Evolutionary conservation across 352 stramenopile genomes (phyloP).

Genomic region (Blastocystis sp.): DNA sequence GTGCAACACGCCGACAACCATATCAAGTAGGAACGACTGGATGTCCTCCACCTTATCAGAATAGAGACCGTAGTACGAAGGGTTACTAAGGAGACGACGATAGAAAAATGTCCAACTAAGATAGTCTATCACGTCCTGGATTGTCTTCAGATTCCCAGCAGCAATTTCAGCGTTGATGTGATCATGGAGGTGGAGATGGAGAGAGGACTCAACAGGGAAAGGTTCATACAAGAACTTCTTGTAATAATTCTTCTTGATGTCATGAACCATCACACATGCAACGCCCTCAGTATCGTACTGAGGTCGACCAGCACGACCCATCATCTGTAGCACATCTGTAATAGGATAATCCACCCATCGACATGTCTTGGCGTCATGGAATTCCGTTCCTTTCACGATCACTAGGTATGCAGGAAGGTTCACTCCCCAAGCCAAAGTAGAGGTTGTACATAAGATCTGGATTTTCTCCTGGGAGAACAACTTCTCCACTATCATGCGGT

Average conservation of each 20-base stretch:
- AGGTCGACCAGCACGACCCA: conserved; percentile 78
- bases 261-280: conserved; percentile 90
- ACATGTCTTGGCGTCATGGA: conserved; percentile 82
- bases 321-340: conserved; percentile 98
- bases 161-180: conserved; percentile 92
- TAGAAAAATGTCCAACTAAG: conserved; percentile 94
- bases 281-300: conserved; percentile 87
- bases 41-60: conserved; percentile 71
- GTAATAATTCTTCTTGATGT: conserved; percentile 96
- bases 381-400: conserved; percentile 96
- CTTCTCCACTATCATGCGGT: conserved; percentile 89
- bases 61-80: conserved; percentile 84
- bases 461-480: conserved; percentile 91
- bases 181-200: conserved; percentile 81
- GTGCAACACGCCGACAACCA: conserved; percentile 72
- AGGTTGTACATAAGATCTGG: conserved; percentile 81
- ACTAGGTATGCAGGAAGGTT: conserved; percentile 83
- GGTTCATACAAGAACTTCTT: conserved; percentile 94
- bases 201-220: conserved; percentile 89
- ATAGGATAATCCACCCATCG: conserved; percentile 94
- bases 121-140: conserved; percentile 84
- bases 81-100: conserved; percentile 86
- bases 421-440: conserved; percentile 81
- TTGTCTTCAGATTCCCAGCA: conserved; percentile 76
- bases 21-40: conserved; percentile 74